Evolutionary conservation across 2,329 filamentous ascomycete species (phyloP).

Genomic region (Phaeosphaeriaceae sp.): DNA sequence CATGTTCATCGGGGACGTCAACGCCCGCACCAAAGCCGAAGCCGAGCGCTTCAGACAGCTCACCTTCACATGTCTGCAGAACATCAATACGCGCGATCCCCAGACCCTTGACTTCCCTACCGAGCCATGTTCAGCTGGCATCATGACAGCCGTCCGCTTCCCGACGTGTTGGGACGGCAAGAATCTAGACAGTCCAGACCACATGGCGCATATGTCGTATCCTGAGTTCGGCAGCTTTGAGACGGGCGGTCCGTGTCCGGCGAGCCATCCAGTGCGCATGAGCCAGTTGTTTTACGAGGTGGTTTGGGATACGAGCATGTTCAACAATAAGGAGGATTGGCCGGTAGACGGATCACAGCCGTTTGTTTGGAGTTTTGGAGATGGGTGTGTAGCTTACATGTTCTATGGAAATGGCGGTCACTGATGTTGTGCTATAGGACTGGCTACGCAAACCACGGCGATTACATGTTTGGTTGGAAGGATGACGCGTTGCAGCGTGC

Average conservation of each 20-base stretch:
- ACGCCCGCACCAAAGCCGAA: conserved; percentile 34
- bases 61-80: conserved; percentile 54
- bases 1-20: conserved; percentile 40
- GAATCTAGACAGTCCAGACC: conserved; percentile 31
- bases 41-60: conserved; percentile 52
- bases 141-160: conserved; percentile 54
- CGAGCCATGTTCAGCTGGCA: conserved; percentile 47
- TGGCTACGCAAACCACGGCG: conserved; percentile 59
- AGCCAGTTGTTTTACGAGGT: conserved; percentile 35
- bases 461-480: conserved; percentile 63
- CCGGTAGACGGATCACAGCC: conserved; percentile 40
- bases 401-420: not conserved
- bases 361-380: conserved; percentile 40
- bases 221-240: conserved; percentile 32
- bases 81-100: conserved; percentile 47
- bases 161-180: conserved; percentile 34
- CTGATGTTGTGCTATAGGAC: conserved; percentile 27
- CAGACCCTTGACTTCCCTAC: conserved; percentile 51
- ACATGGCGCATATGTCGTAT: conserved; percentile 43
- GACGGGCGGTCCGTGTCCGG: conserved; percentile 57
- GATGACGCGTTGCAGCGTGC: conserved; percentile 55
- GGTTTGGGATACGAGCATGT: conserved; percentile 46
- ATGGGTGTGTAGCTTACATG: conserved; percentile 37
- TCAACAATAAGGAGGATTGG: conserved; percentile 33
- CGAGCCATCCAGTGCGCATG: conserved; percentile 52